Base-by-base conservation (phyloP, 2,329 filamentous ascomycete species). In the Diaporthe ilicicola region DNA sequence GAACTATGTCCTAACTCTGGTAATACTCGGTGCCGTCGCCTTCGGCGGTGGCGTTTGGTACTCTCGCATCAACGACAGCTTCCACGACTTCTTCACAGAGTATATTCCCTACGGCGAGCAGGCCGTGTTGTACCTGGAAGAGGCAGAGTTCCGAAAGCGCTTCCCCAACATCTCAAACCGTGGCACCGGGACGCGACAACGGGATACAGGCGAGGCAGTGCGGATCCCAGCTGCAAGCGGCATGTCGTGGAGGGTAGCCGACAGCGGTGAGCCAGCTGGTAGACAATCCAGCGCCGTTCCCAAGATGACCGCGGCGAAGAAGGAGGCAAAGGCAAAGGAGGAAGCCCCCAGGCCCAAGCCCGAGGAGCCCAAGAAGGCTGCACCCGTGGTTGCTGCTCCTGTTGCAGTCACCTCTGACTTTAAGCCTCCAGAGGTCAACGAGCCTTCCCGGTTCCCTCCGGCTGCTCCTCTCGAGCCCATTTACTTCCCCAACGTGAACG, bases 41-140 rank as follows among this genome's bases (percentile, higher is more conserved):
- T 99, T 97, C 77, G 93, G 89, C 69, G 94, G 94, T 74, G 94
- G 95, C 75, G 91, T 98, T 69, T 97, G 93, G 87, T 96, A 97
- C 82, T 95, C 96, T 69, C 90, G 97, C 74, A 88, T 96, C 82
- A 97, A 92, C 79, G 96, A 99, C 86, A 97, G 94, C 84, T 99
- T 98, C 88, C 95, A 99, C 84, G 96, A 99, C 82, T 79, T 98
- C 86, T 99, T 99, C 84, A 98, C 95, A 77, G 95, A 98, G 84
- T 99, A 95, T 81, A 84, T 99, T 22, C 96, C 96, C 27, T 97
- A 93, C 76, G 96, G 95, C 77, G 96, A 99, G 84, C 94, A 97
- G 80, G 93, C 93, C 22, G 95, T 99, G 55, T 90, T 97, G 32
- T 98, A 97, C 84, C 91, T 99, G 66, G 96, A 99, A 83, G 96